Base-by-base conservation (phyloP, 768 basidiomycete genomes). In the Phlegmacium glaucopus region DNA sequence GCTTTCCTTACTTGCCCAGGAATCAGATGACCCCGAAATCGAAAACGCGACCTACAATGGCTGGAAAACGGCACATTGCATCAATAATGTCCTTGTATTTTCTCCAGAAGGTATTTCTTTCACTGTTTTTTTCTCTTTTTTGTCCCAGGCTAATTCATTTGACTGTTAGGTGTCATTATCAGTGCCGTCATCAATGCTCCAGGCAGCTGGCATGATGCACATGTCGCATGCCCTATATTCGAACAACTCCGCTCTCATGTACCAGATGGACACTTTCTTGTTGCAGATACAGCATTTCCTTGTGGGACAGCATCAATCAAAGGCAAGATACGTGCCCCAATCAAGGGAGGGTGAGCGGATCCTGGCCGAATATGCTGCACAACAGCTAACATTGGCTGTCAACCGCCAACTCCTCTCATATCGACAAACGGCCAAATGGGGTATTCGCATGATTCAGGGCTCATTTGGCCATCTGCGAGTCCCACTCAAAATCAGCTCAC, bases 351-450 rank as follows among this genome's bases (percentile, higher is more conserved):
- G 65, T 11, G 49, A 59, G 9, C 49, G 34, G 1, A 42, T 64
- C 10, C 55, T 51, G 8, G 48, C 36, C 2, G 51, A 59, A 27
- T 15, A 29, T 6, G 42, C 47, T 0, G 61, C 62, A 18, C 61
- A 62, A 4, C 52, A 50, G 1, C 50, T 63, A 30, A 28, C 51
- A 4, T 39, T 68, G 28, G 51, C 45, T 2, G 65, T 66, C 41
- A 63, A 74, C 49, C 47, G 55, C 2, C 57, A 74, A 50, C 62
- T 75, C 1, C 58, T 75, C 1, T 71, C 68, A 1, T 75, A 61
- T 48, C 55, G 64, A 3, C 74, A 77, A 52, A 68, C 72, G 0
- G 72, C 71, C 16, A 69, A 77, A 53, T 77, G 73, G 75, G 72
- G 76, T 0, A 74, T 74, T 66, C 60, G 61, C 1, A 56, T 56